A percentile compares a stretch with the other conserved stretches of the same genome.
phyloP scores from a whole-genome alignment of 2,329 filamentous ascomycete genomes.

The Leptographium lundbergii region DNA sequence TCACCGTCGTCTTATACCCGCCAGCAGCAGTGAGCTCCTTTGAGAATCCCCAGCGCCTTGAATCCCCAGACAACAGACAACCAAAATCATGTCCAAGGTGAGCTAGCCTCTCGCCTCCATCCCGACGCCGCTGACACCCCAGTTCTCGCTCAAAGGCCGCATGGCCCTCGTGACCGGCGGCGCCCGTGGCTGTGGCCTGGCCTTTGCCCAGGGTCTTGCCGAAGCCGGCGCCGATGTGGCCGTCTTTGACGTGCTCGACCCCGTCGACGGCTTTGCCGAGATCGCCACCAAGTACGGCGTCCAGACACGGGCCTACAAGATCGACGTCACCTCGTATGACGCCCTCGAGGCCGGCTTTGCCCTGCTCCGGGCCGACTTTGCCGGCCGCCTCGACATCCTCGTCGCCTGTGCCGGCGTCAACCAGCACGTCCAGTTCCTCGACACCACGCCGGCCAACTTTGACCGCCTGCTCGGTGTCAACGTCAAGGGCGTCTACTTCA shows the following conservation, averaged over 20 bases:
- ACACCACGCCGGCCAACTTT: conserved; percentile 8
- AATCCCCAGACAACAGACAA: neutral
- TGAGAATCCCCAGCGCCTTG: no score
- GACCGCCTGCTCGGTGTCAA: conserved; percentile 8
- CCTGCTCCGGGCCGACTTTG: conserved; percentile 6
- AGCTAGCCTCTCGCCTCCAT: neutral
- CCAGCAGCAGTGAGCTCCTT: no score
- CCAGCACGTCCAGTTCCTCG: conserved; percentile 9
- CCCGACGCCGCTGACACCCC: neutral
- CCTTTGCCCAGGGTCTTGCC: conserved; percentile 58
- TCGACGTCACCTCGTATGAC: conserved; percentile 4
- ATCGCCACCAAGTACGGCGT: conserved; percentile 5
- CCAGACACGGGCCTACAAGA: conserved; percentile 7
- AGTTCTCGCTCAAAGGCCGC: conserved; percentile 19
- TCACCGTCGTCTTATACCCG: neutral
- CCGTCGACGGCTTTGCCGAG: neutral
- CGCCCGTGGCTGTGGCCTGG: conserved; percentile 59
- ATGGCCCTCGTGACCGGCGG: conserved; percentile 60
- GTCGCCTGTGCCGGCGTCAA: conserved; percentile 13
- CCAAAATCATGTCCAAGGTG: neutral
- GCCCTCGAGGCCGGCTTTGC: conserved; percentile 3
- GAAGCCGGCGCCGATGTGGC: conserved; percentile 48
- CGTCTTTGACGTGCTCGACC: conserved; percentile 9
- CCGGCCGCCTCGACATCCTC: conserved; percentile 8
- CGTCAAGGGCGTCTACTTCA: conserved; percentile 16